Evolutionary conservation across 2,329 filamentous ascomycete genomes (phyloP).

Genomic region (Fulvia fulva): DNA sequence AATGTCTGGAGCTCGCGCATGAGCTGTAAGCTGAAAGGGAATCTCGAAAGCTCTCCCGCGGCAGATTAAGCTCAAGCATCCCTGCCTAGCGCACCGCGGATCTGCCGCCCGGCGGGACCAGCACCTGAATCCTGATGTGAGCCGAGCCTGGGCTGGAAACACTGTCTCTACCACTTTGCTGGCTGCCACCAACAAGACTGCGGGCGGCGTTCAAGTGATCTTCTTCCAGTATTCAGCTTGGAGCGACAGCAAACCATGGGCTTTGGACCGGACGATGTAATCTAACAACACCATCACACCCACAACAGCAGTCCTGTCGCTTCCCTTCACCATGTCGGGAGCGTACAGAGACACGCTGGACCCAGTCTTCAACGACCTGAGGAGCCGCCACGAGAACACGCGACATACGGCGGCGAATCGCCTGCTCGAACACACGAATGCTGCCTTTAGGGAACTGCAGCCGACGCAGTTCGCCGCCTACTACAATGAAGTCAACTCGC

Average conservation of each 20-base stretch:
- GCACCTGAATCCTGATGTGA: too few species aligned
- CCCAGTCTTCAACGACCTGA: slow-evolving; percentile 30
- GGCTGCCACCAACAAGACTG: background rate
- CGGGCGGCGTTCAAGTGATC: too few species aligned
- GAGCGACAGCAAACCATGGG: background rate
- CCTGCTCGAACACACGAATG: slow-evolving; percentile 30
- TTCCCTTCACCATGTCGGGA: slow-evolving; percentile 26
- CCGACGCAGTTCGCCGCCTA: slow-evolving; percentile 73
- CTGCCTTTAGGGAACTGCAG: slow-evolving; percentile 58
- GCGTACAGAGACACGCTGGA: slow-evolving; percentile 31
- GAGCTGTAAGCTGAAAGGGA: too few species aligned
- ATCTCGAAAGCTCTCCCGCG: background rate
- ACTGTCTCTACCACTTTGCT: too few species aligned
- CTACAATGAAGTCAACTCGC: slow-evolving; percentile 61
- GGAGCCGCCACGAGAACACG: slow-evolving; percentile 25
- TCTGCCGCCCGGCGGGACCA: background rate
- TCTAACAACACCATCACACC: background rate
- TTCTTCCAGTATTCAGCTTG: too few species aligned
- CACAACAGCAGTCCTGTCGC: slow-evolving; percentile 6
- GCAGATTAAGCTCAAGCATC: background rate
- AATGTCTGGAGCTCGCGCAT: background rate
- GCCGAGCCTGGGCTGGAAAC: too few species aligned
- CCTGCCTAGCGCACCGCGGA: background rate
- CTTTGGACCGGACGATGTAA: slow-evolving; percentile 8
- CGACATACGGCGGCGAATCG: slow-evolving; percentile 28